Conservation (phyloP, 1,284 basidiomycete genomes). For the Ceratobasidium sp. region DNA sequence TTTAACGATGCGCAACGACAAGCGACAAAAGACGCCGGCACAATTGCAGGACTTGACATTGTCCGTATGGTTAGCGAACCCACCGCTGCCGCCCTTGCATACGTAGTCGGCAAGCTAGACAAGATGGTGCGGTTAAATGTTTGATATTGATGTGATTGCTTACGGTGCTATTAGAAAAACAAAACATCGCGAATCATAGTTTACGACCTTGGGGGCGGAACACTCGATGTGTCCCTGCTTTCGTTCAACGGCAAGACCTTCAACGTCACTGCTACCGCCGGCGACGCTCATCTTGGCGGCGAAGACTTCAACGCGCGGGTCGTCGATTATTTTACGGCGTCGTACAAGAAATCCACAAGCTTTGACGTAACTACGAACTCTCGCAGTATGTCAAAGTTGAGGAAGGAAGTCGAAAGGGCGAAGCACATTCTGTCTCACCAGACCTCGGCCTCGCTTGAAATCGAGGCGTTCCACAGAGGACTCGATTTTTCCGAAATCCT, state of each 20-base stretch:
- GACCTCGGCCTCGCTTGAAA: conserved; percentile 69
- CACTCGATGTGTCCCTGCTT: conserved; percentile 71
- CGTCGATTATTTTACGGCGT: conserved; percentile 65
- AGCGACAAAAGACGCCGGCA: conserved; percentile 68
- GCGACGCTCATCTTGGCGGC: conserved; percentile 64
- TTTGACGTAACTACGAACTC: conserved; percentile 67
- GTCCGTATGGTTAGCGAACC: conserved; percentile 69
- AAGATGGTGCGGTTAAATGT: no score
- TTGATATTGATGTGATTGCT: conserved; percentile 51
- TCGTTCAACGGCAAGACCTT: conserved; percentile 65
- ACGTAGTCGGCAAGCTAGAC: conserved; percentile 63
- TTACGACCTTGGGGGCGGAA: conserved; percentile 68
- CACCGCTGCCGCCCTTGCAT: conserved; percentile 67
- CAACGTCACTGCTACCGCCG: conserved; percentile 35
- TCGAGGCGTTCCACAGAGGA: conserved; percentile 70
- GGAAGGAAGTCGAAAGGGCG: conserved; percentile 57
- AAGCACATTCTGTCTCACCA: conserved; percentile 70
- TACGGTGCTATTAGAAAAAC: conserved; percentile 59
- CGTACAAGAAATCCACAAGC: conserved; percentile 66
- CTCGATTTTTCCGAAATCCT: conserved; percentile 70
- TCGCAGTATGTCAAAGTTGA: conserved; percentile 64
- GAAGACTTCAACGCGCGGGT: conserved; percentile 65
- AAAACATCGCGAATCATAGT: conserved; percentile 69
- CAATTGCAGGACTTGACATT: conserved; percentile 65
- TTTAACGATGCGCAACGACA: conserved; percentile 57